Evolutionary conservation across 495 filamentous ascomycete species (phyloP), one percentile per base, ranked within the genome.

Genomic region (Penicillium maclennaniae): DNA sequence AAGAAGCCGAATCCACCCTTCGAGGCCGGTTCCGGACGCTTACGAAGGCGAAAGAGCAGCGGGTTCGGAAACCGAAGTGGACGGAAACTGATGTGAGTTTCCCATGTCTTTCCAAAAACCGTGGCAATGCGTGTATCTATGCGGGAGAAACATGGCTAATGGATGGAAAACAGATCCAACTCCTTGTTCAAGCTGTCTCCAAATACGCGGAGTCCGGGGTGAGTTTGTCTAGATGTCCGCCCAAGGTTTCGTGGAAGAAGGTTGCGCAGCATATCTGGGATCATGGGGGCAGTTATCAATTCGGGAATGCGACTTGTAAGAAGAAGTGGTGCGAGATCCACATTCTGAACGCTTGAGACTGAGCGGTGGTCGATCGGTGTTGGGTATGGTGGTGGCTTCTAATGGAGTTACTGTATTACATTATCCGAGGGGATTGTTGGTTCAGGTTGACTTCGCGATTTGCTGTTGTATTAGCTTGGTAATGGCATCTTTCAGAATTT

Each of bases 241-340:
- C 70, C 9, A 88, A 83, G 62, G 74, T 92, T 0, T 84, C 90
- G 3, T 97, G 92, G 92, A 92, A 92, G 73, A 77, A 81, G 49
- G 85, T 96, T 4, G 79, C 84, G 1, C 79, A 88, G 53, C 86
- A 87, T 52, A 93, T 97, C 42, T 69, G 69, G 49, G 60, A 62
- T 1, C 64, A 87, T 52, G 92, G 90, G 15, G 91, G 89, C 0
- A 86, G 83, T 3, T 96, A 96, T 65, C 80, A 77, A 42, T 97
- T 96, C 67, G 91, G 89, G 1, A 85, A 91, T 66, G 83, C 88
- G 3, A 96, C 91, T 0, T 92, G 88, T 61, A 89, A 90, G 66
- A 95, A 89, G 75, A 88, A 90, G 63, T 97, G 71, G 71, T 74
- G 66, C 46, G 70, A 73, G 51, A 59, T 74, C 14, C 59, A 71